phyloP scores from a whole-genome alignment of 805 yeast species.

The Saccharomyces mikatae region DNA sequence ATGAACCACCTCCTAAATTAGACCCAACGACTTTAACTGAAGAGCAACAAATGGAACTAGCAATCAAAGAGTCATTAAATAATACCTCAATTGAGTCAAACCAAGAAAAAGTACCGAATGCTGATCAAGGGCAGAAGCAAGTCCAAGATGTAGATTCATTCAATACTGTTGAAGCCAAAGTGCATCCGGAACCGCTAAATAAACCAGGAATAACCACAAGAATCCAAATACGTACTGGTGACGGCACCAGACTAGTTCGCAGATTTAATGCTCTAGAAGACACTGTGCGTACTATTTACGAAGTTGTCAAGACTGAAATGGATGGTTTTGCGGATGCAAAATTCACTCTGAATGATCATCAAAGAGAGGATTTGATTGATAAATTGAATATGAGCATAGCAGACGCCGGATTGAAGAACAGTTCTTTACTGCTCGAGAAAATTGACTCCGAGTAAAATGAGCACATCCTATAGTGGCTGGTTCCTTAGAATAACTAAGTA shows the following conservation, averaged over 20 bases:
- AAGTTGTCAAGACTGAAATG: conserved; percentile 55
- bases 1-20: conserved; percentile 46
- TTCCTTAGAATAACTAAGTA: background rate
- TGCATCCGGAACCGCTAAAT: conserved; percentile 56
- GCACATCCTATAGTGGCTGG: background rate
- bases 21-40: conserved; percentile 65
- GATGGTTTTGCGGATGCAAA: conserved; percentile 34
- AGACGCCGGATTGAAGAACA: conserved; percentile 74
- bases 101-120: conserved; percentile 12
- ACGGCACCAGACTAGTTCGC: conserved; percentile 74
- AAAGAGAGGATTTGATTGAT: conserved; percentile 50
- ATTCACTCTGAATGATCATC: conserved; percentile 48
- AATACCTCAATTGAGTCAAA: conserved; percentile 20
- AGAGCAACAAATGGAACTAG: conserved; percentile 75
- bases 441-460: conserved; percentile 16
- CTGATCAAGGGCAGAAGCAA: conserved; percentile 8
- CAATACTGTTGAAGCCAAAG: conserved; percentile 40
- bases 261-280: conserved; percentile 51
- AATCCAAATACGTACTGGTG: conserved; percentile 80
- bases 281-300: conserved; percentile 51
- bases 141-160: conserved; percentile 38
- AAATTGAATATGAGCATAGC: conserved; percentile 50
- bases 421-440: conserved; percentile 65
- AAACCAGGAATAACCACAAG: conserved; percentile 54
- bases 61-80: conserved; percentile 58